Conservation (phyloP, 2,329 filamentous ascomycete species). For the Penicillium brasilianum region DNA sequence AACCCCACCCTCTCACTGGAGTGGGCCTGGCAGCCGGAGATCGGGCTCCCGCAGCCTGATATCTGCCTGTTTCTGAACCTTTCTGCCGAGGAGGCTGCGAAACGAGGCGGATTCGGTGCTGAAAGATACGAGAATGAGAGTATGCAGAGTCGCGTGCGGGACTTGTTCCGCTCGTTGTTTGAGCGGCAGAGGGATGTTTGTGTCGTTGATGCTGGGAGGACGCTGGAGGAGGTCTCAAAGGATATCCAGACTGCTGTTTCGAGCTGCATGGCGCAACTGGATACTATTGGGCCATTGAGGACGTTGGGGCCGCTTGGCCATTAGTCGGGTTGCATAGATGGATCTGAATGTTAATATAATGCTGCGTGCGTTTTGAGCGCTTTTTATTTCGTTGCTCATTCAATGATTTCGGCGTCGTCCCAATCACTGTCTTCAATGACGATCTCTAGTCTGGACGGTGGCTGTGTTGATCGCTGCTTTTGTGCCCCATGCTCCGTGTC, state of each 20-base stretch:
- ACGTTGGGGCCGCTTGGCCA: slow-evolving; percentile 40
- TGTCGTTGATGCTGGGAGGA: slow-evolving; percentile 59
- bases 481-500: slow-evolving; percentile 30
- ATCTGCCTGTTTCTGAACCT: slow-evolving; percentile 86
- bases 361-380: not conserved
- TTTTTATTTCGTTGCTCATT: slow-evolving; percentile 38
- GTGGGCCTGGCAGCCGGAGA: slow-evolving; percentile 85
- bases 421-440: slow-evolving; percentile 63
- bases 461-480: slow-evolving; percentile 16
- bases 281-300: slow-evolving; percentile 41
- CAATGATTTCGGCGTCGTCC: slow-evolving; percentile 53
- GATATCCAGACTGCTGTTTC: slow-evolving; percentile 42
- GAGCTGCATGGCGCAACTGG: slow-evolving; percentile 39
- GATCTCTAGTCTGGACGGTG: slow-evolving; percentile 39
- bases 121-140: slow-evolving; percentile 86
- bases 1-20: slow-evolving; percentile 70
- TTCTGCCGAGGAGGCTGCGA: slow-evolving; percentile 70
- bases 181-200: slow-evolving; percentile 55
- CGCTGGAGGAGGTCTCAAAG: slow-evolving; percentile 57
- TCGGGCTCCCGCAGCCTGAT: slow-evolving; percentile 86
- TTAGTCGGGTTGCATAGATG: slow-evolving; percentile 11
- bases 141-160: slow-evolving; percentile 79
- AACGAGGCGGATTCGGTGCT: slow-evolving; percentile 82
- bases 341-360: not conserved
- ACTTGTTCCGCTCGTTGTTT: slow-evolving; percentile 68